Base-by-base conservation (phyloP, 176 grass and related monocot genomes). In the Elymus sibiricus region DNA sequence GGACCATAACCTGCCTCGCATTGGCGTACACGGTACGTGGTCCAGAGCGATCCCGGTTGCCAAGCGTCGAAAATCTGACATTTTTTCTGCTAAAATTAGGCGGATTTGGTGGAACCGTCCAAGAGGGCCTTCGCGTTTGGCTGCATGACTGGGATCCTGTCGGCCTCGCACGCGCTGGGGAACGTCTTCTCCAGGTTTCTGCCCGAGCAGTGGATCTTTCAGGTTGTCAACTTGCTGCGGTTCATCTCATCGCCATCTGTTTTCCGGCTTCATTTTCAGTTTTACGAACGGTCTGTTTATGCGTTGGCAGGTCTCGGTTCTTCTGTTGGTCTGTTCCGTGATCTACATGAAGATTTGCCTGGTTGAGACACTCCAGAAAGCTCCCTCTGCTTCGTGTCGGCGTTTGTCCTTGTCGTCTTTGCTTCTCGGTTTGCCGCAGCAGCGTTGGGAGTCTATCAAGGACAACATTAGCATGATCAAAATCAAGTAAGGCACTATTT, bases 331-430 rank as follows among this genome's bases (percentile, higher is more conserved):
- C 66, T 82, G 73, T 59, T 88, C 91, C 22, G 80, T 88, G 31
- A n/a, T 98, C 79, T 98, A 98, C 83, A 86, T 98, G 83, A 89
- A 93, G 84, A 79, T 93, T 76, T 95, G 86, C 87, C 86, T 97
- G 25, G 83, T 89, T 15, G 95, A 97, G 86, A 89, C 92, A 9
- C 53, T 97, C 85, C 83, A 78, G 63, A 76, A 56, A 86, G 66
- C 72, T 91, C 62, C 84, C 37, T 76, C 67, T 63, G 47, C 34
- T 29, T 15, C 88, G 17, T 78, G 29, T 76, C 81, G 80, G 46
- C 73, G 87, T 90, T 46, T 66, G 43, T 51, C 88, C 0, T 70
- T 88, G 77, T 84, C 90, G 58, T 70, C 79, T 70, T 64, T 92
- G 66, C 55, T 83, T 77, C 21, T 80, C 28, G 81, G 53, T 26